These are phyloP conservation scores for Penicillium carneum DNA, from an alignment of 2,329 filamentous ascomycete species.

Conservation along the genomic window DNA sequence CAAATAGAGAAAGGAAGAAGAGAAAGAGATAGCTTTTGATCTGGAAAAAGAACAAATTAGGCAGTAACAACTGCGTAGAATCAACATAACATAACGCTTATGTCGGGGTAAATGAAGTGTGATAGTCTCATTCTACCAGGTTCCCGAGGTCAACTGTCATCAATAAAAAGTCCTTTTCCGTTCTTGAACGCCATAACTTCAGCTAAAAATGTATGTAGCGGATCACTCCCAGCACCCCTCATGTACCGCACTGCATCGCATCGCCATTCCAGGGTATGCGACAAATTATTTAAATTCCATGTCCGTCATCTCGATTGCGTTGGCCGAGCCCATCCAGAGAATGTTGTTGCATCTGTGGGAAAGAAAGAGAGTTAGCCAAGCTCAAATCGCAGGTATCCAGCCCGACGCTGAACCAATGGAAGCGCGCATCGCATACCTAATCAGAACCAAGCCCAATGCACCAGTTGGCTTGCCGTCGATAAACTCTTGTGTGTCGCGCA, in stretches of 20 bases:
- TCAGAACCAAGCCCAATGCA: constrained; percentile 86
- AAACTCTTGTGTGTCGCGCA: constrained; percentile 89
- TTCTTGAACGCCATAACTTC: no score
- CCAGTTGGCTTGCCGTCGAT: constrained; percentile 86
- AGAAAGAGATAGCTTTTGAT: no score
- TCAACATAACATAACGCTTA: no score
- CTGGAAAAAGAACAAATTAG: no score
- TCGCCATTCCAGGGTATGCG: background rate
- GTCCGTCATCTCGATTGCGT: constrained; percentile 59
- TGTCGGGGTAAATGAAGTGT: no score
- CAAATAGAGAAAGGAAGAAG: no score
- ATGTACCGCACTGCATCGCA: constrained; percentile 4
- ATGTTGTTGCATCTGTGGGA: constrained; percentile 85
- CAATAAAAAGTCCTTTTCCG: no score
- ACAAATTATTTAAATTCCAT: constrained; percentile 46
- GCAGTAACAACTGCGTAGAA: no score
- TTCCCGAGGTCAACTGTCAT: no score
- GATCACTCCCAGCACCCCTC: background rate
- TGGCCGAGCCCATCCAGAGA: constrained; percentile 78
- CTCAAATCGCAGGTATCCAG: background rate
- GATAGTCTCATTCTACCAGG: no score
- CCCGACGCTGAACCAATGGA: no score
- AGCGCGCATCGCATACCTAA: constrained; percentile 66
- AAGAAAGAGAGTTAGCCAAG: constrained; percentile 11
- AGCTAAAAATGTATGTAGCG: no score